Evolutionary conservation across 2,329 filamentous ascomycete species (phyloP).

Genomic region (Cercospora sp.): DNA sequence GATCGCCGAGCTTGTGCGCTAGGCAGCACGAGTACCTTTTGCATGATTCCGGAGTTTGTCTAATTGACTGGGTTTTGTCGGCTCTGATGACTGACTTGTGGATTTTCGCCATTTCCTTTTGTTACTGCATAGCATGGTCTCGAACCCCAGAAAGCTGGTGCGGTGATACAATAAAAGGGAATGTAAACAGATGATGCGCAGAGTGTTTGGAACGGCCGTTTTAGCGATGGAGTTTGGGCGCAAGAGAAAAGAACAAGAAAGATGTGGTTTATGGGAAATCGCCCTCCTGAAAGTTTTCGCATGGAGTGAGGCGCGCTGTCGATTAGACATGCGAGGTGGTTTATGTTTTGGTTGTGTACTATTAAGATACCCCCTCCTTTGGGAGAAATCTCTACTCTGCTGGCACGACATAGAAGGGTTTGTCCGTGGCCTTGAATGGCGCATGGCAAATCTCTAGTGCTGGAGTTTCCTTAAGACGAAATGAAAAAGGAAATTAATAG

Average conservation of each 20-base stretch:
- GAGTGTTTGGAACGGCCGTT: conserved; percentile 10
- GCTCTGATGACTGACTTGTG: neutral
- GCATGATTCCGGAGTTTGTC: conserved; percentile 5
- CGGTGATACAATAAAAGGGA: neutral
- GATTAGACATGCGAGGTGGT: neutral
- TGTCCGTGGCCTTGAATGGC: neutral
- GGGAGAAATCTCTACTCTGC: conserved; percentile 18
- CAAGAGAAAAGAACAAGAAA: neutral
- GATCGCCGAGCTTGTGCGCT: conserved; percentile 77
- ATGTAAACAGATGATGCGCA: neutral
- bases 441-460: neutral
- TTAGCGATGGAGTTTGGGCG: conserved; percentile 24
- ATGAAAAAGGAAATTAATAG: conserved; percentile 1
- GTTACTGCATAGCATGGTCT: conserved; percentile 17
- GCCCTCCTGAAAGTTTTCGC: conserved; percentile 13
- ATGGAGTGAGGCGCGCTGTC: conserved; percentile 11
- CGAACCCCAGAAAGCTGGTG: conserved; percentile 4
- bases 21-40: conserved; percentile 7
- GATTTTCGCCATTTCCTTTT: conserved; percentile 7
- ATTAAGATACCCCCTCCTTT: conserved; percentile 17
- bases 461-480: conserved; percentile 1
- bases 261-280: neutral
- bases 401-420: conserved; percentile 8
- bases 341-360: conserved; percentile 11
- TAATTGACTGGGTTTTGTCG: too few relatives aligned